Conservation (phyloP, 129 eudicot species). For the Flaveria trinervia region DNA sequence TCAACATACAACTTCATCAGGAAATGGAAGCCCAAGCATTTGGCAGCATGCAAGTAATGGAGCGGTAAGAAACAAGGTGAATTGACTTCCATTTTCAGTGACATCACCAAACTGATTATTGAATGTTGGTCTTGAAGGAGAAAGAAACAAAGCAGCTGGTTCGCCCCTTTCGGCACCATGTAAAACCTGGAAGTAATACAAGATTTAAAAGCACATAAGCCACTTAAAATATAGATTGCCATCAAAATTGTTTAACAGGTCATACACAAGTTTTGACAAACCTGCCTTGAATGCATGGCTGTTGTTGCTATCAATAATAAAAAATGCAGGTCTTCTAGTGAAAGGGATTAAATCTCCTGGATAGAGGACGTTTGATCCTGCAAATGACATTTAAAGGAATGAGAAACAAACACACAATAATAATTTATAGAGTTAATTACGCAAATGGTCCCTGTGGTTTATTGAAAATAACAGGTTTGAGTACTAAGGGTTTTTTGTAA, state of each 20-base stretch:
- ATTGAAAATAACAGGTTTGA: too few species aligned
- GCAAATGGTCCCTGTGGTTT: too few species aligned
- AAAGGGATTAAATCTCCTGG: slow-evolving; percentile 91
- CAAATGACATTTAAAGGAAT: slow-evolving; percentile 29
- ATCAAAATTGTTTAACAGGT: background rate
- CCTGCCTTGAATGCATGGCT: slow-evolving; percentile 99
- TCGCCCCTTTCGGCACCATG: slow-evolving; percentile 98
- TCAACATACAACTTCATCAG: slow-evolving; percentile 51
- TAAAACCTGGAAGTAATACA: slow-evolving; percentile 61
- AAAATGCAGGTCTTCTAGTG: slow-evolving; percentile 83
- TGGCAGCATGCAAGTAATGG: slow-evolving; percentile 89
- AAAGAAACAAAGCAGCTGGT: slow-evolving; percentile 75
- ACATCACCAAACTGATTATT: slow-evolving; percentile 52
- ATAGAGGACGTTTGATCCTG: slow-evolving; percentile 77
- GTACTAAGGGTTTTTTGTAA: too few species aligned
- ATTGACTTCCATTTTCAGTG: slow-evolving; percentile 73
- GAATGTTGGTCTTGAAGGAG: slow-evolving; percentile 79
- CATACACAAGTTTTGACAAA: slow-evolving; percentile 65
- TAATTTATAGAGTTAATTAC: too few species aligned
- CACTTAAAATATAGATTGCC: background rate
- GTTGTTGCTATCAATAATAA: slow-evolving; percentile 86
- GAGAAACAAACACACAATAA: background rate
- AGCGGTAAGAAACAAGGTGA: slow-evolving; percentile 84
- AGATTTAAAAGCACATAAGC: slow-evolving; percentile 19
- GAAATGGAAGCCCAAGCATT: slow-evolving; percentile 62